Evolutionary conservation across 441 rosid genomes (phyloP), one percentile per base, ranked within the genome.

Genomic region (Syzygium malaccense): DNA sequence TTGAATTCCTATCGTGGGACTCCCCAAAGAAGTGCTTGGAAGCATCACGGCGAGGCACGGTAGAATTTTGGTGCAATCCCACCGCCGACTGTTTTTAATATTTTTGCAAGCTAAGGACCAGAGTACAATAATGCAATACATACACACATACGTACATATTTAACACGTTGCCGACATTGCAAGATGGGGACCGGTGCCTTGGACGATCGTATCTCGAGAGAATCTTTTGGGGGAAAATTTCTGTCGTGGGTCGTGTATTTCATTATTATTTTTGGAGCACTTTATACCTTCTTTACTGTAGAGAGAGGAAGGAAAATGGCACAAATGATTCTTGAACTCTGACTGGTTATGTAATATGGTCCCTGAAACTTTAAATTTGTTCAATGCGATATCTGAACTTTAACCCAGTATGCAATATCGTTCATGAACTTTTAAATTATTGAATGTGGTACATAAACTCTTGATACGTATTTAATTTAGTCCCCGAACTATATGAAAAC

Each of bases 111-210:
- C 83, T 75, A 75, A 13, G 83, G 25, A 23, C 83, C 51, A 23
- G 41, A 41, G 83, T 13, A 41, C 15, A 41, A 41, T 41, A 23
- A 41, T 75, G 41, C 83, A 14, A 12, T 12, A 41, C 83, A 6
- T 6, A 7, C 2, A 12, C 6, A 4, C 25, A 25, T n/a, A 8
- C 19, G 11, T 12, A 49, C 53, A 12, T 12, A 49, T 58, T n/a
- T 58, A 90, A 88, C 87, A 86, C 64, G 89, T 28, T 45, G 71
- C 32, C 87, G 62, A 55, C 86, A 88, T 8, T 23, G 83, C 28
- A 13, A 41, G n/a, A 41, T 23, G 83, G n/a, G 83, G 51, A 41
- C 25, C 53, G 26, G 51, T 75, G 41, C 83, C 83, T 75, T 23
- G n/a, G n/a, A 75, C 83, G 17, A 25, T 9, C 10, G 83, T 71